phyloP scores from a whole-genome alignment of 2,329 filamentous ascomycete genomes.

The Bimuria novae-zelandiae region DNA sequence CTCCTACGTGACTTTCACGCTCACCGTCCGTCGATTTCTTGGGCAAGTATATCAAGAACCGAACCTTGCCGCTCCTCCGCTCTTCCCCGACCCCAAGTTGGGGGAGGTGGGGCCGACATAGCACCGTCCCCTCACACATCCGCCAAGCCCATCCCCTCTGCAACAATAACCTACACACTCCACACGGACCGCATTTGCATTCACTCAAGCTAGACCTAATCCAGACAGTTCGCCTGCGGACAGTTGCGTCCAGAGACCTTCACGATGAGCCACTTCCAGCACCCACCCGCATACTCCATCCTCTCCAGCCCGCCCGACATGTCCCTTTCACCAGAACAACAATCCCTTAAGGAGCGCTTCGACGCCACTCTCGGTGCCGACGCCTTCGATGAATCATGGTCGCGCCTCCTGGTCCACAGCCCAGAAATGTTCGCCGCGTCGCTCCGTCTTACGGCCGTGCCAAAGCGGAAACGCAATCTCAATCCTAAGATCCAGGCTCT shows the following conservation, averaged over 20 bases:
- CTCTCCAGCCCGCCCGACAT: conserved; percentile 16
- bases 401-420: conserved; percentile 28
- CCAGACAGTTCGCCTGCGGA: no score
- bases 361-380: conserved; percentile 26
- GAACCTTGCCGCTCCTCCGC: not conserved
- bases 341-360: conserved; percentile 30
- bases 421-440: conserved; percentile 38
- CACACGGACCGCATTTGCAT: conserved; percentile 1
- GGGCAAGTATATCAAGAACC: no score
- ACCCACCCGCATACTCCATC: conserved; percentile 14
- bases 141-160: conserved; percentile 6
- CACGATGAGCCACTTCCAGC: conserved; percentile 6
- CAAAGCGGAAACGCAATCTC: conserved; percentile 42
- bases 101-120: conserved; percentile 27
- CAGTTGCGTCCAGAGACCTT: no score
- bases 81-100: conserved; percentile 9
- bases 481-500: conserved; percentile 49
- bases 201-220: conserved; percentile 15
- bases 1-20: no score
- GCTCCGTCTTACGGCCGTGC: conserved; percentile 32
- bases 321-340: conserved; percentile 26
- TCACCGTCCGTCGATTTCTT: no score
- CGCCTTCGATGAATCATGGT: conserved; percentile 35
- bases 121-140: conserved; percentile 1
- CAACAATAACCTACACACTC: conserved; percentile 4